A percentile compares a stretch with the other conserved stretches of the same genome.
Conservation (phyloP, 2,329 filamentous ascomycete genomes). For the Colletotrichum euphorbiae region DNA sequence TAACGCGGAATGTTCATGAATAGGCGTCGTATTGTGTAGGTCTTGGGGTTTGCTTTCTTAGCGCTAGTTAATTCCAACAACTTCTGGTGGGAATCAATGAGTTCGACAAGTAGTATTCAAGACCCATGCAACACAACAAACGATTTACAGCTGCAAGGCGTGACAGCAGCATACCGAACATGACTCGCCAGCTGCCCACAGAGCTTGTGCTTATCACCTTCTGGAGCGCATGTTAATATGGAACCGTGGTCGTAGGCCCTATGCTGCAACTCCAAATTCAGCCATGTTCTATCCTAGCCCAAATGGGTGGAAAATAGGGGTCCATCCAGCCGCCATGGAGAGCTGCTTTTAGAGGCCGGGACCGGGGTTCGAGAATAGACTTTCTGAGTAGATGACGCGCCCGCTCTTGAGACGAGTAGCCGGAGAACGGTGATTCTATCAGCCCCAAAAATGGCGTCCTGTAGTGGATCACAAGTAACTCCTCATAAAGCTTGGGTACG, state of each 20-base stretch:
- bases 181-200: too few relatives aligned
- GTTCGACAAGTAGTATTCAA: too few relatives aligned
- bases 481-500: background rate
- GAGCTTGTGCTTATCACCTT: too few relatives aligned
- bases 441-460: background rate
- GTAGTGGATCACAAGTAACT: slow-evolving; percentile 3
- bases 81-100: too few relatives aligned
- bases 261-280: background rate
- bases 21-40: too few relatives aligned
- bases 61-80: too few relatives aligned
- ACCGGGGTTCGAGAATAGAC: slow-evolving; percentile 3
- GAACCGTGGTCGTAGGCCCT: background rate
- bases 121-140: too few relatives aligned
- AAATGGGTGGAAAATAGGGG: background rate
- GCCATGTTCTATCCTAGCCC: background rate
- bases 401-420: background rate
- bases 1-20: too few relatives aligned
- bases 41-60: too few relatives aligned
- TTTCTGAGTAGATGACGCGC: slow-evolving; percentile 3
- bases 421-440: background rate
- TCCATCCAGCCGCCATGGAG: background rate
- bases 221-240: too few relatives aligned
- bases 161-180: too few relatives aligned
- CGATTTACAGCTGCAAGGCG: too few relatives aligned
- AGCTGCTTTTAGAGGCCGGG: background rate